A percentile compares a stretch with the other conserved stretches of the same genome.
Conservation (phyloP, 306 rosid species). For the Phaseolus lunatus region DNA sequence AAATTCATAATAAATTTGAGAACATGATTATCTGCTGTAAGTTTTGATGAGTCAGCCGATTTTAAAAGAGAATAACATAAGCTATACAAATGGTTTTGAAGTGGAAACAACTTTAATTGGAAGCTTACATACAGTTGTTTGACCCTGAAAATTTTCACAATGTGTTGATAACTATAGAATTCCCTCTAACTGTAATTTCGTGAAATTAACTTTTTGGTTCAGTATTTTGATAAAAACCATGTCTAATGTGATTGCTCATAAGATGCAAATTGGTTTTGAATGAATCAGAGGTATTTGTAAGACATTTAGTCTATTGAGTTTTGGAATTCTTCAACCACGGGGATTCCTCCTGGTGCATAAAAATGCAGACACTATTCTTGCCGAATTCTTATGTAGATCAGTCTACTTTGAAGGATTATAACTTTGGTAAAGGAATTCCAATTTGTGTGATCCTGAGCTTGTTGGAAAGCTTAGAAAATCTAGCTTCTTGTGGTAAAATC, state of each 20-base stretch:
- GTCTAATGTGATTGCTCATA: neutral
- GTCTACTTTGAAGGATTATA: neutral
- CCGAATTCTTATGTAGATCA: neutral
- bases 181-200: neutral
- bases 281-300: neutral
- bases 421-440: neutral
- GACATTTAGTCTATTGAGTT: neutral
- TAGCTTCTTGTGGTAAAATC: neutral
- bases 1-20: neutral
- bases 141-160: neutral
- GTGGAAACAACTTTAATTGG: neutral
- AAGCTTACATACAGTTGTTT: neutral
- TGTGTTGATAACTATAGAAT: neutral
- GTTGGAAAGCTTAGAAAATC: constrained; percentile 2
- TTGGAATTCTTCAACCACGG: neutral
- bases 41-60: neutral
- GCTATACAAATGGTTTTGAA: neutral
- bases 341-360: neutral
- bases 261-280: neutral
- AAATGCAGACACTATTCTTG: neutral
- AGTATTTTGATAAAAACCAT: neutral
- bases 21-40: neutral
- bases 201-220: neutral
- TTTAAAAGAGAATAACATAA: neutral
- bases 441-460: neutral